Percentiles rank a stretch among this genome's conserved stretches.
Conservation (phyloP, 345 rosid species). For the Brassica napus region Da-Ae NC_063444.1:96001-96500, state of each 20-base stretch:
- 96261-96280: neutral
- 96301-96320: neutral
- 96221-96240: neutral
- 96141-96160: too few relatives aligned
- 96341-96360: slow-evolving; percentile 34
- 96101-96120: too few relatives aligned
- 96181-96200: too few relatives aligned
- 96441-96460: neutral
- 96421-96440: neutral
- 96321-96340: neutral
- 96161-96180: too few relatives aligned
- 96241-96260: neutral
- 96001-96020: neutral
- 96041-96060: neutral
- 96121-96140: too few relatives aligned
- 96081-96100: too few relatives aligned
- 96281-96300: neutral
- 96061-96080: neutral
- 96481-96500: neutral
- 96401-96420: slow-evolving; percentile 14
- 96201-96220: too few relatives aligned
- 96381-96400: slow-evolving; percentile 26
- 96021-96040: neutral
- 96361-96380: slow-evolving; percentile 6
- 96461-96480: neutral